Percentiles rank a stretch among this genome's conserved stretches.
Evolutionary conservation across 192 early-diverging fungal species (phyloP).

Genomic region (Coemansia sp.): DNA sequence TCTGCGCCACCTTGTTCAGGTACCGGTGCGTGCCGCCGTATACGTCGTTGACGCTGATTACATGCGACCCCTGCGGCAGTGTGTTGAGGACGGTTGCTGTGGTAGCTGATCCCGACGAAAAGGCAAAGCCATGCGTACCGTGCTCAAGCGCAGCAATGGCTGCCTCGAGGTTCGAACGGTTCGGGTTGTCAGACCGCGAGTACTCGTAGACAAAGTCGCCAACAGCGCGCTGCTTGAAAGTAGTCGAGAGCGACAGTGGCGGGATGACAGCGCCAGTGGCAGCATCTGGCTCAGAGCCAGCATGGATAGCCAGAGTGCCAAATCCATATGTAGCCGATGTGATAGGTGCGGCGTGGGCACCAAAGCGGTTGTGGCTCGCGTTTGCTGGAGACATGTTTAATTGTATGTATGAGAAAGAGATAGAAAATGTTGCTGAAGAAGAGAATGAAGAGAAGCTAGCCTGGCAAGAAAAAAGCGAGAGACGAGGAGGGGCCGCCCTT

Average conservation of each 20-base stretch:
- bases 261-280: constrained; percentile 98
- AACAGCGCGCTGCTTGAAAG: constrained; percentile 91
- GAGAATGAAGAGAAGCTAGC: background rate
- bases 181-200: constrained; percentile 83
- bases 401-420: background rate
- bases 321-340: constrained; percentile 61
- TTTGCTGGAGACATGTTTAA: constrained; percentile 46
- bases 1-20: constrained; percentile 79
- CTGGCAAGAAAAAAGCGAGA: background rate
- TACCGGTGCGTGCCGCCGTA: constrained; percentile 91
- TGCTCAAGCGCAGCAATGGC: constrained; percentile 93
- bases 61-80: constrained; percentile 70
- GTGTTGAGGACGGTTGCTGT: constrained; percentile 81
- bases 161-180: constrained; percentile 72
- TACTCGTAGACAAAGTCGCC: constrained; percentile 89
- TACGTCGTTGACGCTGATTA: constrained; percentile 87
- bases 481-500: background rate
- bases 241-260: constrained; percentile 92
- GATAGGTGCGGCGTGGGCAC: constrained; percentile 19
- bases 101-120: constrained; percentile 81
- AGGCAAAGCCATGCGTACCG: constrained; percentile 84
- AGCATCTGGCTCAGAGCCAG: constrained; percentile 87
- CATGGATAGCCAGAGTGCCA: constrained; percentile 93
- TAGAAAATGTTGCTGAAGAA: constrained; percentile 2
- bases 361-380: constrained; percentile 12